A percentile compares a stretch with the other conserved stretches of the same genome.
phyloP scores from a whole-genome alignment of 345 rosid species.

The Acer campestre region DNA sequence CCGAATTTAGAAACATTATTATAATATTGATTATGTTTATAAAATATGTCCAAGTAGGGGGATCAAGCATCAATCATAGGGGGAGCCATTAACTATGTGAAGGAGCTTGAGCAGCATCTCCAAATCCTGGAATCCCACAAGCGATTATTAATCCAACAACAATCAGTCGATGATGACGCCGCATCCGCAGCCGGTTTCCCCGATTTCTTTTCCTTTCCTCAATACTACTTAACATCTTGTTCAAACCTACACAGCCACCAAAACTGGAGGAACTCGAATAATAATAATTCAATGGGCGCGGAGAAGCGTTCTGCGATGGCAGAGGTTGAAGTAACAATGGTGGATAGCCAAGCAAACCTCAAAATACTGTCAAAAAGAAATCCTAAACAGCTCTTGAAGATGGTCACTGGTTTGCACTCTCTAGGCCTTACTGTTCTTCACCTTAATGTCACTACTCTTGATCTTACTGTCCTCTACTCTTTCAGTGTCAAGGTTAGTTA shows the following conservation, averaged over 20 bases:
- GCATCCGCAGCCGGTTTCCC: conserved; percentile 13
- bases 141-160: conserved; percentile 19
- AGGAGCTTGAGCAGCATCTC: conserved; percentile 67
- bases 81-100: conserved; percentile 70
- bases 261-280: background rate
- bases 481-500: conserved; percentile 58
- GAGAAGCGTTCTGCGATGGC: conserved; percentile 29
- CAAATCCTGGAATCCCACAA: conserved; percentile 51
- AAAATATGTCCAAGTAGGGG: conserved; percentile 31
- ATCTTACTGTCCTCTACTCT: conserved; percentile 51
- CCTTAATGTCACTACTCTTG: conserved; percentile 55
- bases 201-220: conserved; percentile 58
- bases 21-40: no score
- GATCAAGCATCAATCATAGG: conserved; percentile 84
- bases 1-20: no score
- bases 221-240: conserved; percentile 43
- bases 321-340: conserved; percentile 67
- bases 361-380: conserved; percentile 49
- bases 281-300: conserved; percentile 13
- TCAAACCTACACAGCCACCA: background rate
- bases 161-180: background rate
- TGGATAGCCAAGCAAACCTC: conserved; percentile 58
- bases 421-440: conserved; percentile 53
- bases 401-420: conserved; percentile 49
- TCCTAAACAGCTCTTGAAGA: conserved; percentile 55